Evolutionary conservation across 768 basidiomycete genomes (phyloP).

Genomic region (Cystobasidium tubakii): DNA sequence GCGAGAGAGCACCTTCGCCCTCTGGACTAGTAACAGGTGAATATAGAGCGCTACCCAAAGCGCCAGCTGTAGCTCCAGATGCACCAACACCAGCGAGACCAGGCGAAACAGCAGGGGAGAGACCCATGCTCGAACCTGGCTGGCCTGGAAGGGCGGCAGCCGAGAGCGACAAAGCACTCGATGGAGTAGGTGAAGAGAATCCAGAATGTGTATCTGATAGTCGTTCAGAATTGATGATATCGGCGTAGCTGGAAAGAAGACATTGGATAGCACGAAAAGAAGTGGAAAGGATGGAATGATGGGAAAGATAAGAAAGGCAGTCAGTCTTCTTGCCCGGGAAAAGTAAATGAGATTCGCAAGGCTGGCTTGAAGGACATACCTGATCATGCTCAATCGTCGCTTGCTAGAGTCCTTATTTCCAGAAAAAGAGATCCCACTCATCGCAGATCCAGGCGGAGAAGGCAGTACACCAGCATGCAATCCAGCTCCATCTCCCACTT

Average conservation of each 20-base stretch:
- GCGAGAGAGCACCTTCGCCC: not conserved
- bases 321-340: no score
- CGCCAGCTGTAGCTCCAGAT: not conserved
- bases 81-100: not conserved
- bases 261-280: no score
- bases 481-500: not conserved
- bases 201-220: conserved; percentile 9
- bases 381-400: conserved; percentile 9
- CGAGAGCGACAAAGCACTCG: conserved; percentile 3
- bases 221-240: conserved; percentile 31
- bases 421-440: not conserved
- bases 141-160: not conserved
- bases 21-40: conserved; percentile 7
- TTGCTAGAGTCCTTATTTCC: not conserved
- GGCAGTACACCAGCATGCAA: not conserved
- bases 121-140: not conserved
- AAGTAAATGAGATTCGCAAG: no score
- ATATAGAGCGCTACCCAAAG: not conserved
- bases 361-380: no score
- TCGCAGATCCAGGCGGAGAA: not conserved
- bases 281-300: not conserved
- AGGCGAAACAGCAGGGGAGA: not conserved
- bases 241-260: not conserved
- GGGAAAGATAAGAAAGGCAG: no score
- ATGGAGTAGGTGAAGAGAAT: conserved; percentile 32